phyloP scores from a whole-genome alignment of 306 rosid genomes.

The Dalbergia cochinchinensis region DNA sequence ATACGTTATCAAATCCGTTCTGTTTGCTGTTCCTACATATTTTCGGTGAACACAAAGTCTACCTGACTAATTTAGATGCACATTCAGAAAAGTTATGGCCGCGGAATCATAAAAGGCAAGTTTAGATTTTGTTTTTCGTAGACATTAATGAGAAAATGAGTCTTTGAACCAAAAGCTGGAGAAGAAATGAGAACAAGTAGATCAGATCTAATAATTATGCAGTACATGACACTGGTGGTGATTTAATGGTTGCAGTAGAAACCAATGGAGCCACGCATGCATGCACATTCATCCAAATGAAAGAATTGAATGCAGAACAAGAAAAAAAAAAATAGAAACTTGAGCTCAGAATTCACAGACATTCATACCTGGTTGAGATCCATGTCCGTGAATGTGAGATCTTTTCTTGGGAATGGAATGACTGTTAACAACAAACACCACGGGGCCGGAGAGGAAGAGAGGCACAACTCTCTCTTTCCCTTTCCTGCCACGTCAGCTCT shows the following conservation, averaged over 20 bases:
- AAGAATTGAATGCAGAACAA: neutral
- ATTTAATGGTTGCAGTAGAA: neutral
- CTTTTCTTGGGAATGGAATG: neutral
- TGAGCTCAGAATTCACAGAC: neutral
- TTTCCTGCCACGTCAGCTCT: neutral
- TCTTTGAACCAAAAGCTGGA: neutral
- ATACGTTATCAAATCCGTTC: neutral
- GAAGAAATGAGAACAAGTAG: neutral
- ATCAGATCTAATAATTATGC: constrained; percentile 23
- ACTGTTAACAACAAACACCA: neutral
- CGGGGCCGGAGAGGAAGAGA: neutral
- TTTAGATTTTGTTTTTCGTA: neutral
- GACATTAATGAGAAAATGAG: neutral
- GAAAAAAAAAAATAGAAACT: neutral
- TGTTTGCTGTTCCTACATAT: neutral
- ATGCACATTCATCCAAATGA: neutral
- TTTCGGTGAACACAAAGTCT: neutral
- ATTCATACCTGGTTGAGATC: constrained; percentile 49
- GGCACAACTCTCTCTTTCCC: neutral
- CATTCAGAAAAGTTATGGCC: neutral
- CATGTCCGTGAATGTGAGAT: constrained; percentile 33
- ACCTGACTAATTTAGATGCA: neutral
- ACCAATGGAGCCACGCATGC: neutral
- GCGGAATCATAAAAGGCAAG: neutral
- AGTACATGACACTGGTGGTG: neutral